Evolutionary conservation across 2,329 filamentous ascomycete genomes (phyloP).

Genomic region (Aspergillus arachidicola): DNA sequence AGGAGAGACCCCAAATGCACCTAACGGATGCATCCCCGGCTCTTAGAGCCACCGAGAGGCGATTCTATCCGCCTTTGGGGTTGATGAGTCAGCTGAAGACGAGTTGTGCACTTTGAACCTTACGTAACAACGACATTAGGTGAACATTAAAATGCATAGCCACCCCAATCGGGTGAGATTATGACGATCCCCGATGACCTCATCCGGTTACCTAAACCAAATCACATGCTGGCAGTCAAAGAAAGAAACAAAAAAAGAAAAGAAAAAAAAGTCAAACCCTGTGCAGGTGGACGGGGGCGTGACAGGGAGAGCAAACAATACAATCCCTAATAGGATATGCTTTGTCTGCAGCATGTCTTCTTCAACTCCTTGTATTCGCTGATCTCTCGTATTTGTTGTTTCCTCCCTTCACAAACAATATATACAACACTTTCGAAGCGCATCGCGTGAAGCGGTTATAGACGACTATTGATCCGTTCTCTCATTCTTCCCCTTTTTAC

Average conservation of each 20-base stretch:
- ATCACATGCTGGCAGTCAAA: background rate
- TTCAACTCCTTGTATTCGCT: background rate
- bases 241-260: background rate
- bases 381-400: background rate
- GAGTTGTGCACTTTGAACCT: background rate
- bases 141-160: too few relatives aligned
- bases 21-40: background rate
- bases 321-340: background rate
- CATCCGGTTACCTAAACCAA: background rate
- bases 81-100: too few relatives aligned
- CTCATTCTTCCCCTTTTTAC: conserved; percentile 1
- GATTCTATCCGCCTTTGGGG: too few relatives aligned
- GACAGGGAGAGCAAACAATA: background rate
- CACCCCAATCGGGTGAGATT: too few relatives aligned
- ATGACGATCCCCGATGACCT: background rate
- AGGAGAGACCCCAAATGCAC: background rate
- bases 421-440: background rate
- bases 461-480: background rate
- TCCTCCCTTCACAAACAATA: background rate
- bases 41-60: too few relatives aligned
- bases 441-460: background rate
- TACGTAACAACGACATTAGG: background rate
- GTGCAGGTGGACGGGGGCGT: too few relatives aligned
- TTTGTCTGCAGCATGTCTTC: background rate
- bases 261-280: background rate